A percentile compares a stretch with the other conserved stretches of the same genome.
phyloP scores from a whole-genome alignment of 495 filamentous ascomycete genomes.

The Tuber indicum region DNA sequence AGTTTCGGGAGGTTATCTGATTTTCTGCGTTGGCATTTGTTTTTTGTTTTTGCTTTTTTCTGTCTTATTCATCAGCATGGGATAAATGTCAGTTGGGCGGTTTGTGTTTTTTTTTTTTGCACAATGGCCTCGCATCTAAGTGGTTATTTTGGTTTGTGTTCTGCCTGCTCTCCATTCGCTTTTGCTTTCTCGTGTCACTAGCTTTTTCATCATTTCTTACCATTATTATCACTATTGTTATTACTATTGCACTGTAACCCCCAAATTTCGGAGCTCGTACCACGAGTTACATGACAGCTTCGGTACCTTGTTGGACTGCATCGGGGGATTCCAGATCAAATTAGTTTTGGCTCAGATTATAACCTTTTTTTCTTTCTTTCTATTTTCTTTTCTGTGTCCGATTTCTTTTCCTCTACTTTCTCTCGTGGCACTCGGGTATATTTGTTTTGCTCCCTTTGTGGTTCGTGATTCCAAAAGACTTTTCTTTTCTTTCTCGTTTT shows the following conservation, averaged over 20 bases:
- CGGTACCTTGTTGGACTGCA: slow-evolving; percentile 3
- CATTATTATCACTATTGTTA: slow-evolving; percentile 1
- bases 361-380: slow-evolving; percentile 15
- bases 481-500: slow-evolving; percentile 28
- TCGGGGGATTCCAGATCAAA: slow-evolving; percentile 27
- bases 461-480: slow-evolving; percentile 23
- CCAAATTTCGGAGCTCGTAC: not conserved
- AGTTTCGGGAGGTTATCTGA: slow-evolving; percentile 5
- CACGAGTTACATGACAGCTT: not conserved
- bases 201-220: not conserved
- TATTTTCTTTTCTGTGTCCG: no score
- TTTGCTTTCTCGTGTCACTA: not conserved
- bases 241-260: not conserved
- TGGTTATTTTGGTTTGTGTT: slow-evolving; percentile 3
- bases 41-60: slow-evolving; percentile 7
- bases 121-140: slow-evolving; percentile 2
- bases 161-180: not conserved
- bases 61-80: slow-evolving; percentile 14
- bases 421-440: not conserved
- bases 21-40: slow-evolving; percentile 4
- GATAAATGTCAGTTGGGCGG: slow-evolving; percentile 14
- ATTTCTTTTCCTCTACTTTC: slow-evolving; percentile 21
- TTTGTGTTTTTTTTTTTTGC: slow-evolving; percentile 3
- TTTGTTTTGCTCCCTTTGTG: slow-evolving; percentile 29
- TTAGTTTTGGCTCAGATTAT: slow-evolving; percentile 32